Base-by-base conservation (phyloP, 2,329 filamentous ascomycete species). In the Microdochium paspali region DNA sequence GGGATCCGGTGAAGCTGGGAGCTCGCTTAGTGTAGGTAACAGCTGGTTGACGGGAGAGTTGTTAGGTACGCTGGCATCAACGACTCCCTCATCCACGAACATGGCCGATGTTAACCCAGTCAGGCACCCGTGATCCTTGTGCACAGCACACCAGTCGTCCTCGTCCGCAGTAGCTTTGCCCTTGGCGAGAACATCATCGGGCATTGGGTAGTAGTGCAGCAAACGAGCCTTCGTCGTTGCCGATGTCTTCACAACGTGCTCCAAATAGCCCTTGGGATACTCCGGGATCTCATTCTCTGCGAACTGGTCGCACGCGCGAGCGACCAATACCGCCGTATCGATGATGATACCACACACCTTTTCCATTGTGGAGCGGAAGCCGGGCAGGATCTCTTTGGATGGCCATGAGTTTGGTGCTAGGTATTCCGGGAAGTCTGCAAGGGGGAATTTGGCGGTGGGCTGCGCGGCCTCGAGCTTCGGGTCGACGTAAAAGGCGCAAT, bases 61-160 rank as follows among this genome's bases (percentile, higher is more conserved):
- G 49, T 57, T 52, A 52, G 70, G 56, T 50, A 63, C 61, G 28
- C 65, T 60, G 24, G 61, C 56, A 30, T 63, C 56, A 10, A 60
- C 59, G 42, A 56, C 59, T 23, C 62, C 67, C 68, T 97, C 91
- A 60, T 97, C 89, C 52, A 97, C 77, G 65, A 95, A 97, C 90
- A 97, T 95, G 55, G 91, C 90, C 2, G 86, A 91, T 0, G 93
- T 98, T 28, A 98, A 74, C 13, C 90, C 91, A 0, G 93, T 98
- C 26, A 98, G 75, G 62, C 91, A 97, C 40, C 93, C 90, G 58
- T 96, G 90, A 65, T 97, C 91, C 48, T 93, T 72, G 63, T 93
- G 87, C 1, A 85, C 89, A 3, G 90, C 87, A 65, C 91, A 98
- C 93, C 93, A 98, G 67, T 94, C 87, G 64, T 96, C 90, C 51